Evolutionary conservation across 2,329 filamentous ascomycete species (phyloP).

Genomic region (Colletotrichum spaethianum): DNA sequence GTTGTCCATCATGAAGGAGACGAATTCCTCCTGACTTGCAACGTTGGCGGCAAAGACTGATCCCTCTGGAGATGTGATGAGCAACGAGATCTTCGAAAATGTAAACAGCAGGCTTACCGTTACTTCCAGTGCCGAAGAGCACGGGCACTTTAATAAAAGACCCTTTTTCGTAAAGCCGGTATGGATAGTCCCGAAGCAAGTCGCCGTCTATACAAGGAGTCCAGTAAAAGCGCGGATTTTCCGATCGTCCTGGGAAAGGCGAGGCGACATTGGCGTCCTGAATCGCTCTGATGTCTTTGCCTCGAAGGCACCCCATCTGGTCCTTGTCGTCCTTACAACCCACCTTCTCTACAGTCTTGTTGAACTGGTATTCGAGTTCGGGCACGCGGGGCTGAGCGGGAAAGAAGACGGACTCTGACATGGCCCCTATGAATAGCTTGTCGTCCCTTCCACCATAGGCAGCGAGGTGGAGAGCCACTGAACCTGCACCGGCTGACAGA

Average conservation of each 20-base stretch:
- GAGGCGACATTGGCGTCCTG: slow-evolving; percentile 58
- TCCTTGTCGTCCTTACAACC: slow-evolving; percentile 52
- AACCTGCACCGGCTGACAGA: slow-evolving; percentile 72
- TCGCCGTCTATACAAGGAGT: slow-evolving; percentile 65
- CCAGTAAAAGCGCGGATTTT: slow-evolving; percentile 63
- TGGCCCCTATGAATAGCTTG: slow-evolving; percentile 61
- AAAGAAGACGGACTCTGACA: slow-evolving; percentile 65
- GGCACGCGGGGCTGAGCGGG: slow-evolving; percentile 60
- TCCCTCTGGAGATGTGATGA: slow-evolving; percentile 56
- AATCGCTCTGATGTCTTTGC: slow-evolving; percentile 50
- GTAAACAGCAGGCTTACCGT: slow-evolving; percentile 52
- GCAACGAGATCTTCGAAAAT: neutral
- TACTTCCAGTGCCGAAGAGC: slow-evolving; percentile 59
- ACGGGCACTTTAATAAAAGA: slow-evolving; percentile 60
- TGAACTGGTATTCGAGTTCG: slow-evolving; percentile 65
- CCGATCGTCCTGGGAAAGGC: slow-evolving; percentile 55
- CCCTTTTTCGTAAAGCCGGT: slow-evolving; percentile 55
- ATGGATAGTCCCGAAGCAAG: slow-evolving; percentile 59
- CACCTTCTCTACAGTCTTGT: slow-evolving; percentile 52
- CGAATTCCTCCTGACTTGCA: slow-evolving; percentile 51
- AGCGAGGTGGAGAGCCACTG: slow-evolving; percentile 66
- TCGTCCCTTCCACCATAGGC: slow-evolving; percentile 62
- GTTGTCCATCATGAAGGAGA: slow-evolving; percentile 61
- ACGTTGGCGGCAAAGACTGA: slow-evolving; percentile 60
- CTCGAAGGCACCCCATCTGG: slow-evolving; percentile 60